phyloP scores from a whole-genome alignment of 257 asterid genomes.

The Capsicum baccatum region DNA sequence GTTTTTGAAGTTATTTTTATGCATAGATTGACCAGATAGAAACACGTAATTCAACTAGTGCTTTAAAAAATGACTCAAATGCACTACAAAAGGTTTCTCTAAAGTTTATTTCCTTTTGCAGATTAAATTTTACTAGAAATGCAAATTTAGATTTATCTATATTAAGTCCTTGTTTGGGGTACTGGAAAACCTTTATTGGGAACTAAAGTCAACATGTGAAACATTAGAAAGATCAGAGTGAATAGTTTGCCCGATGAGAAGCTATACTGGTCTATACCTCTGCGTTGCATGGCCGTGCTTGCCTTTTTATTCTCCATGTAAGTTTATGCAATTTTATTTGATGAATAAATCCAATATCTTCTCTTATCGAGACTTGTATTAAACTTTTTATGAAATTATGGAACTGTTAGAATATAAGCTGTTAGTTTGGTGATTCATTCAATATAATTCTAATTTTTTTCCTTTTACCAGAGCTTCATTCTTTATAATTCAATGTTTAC shows the following conservation, averaged over 20 bases:
- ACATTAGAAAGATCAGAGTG: neutral
- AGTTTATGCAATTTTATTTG: neutral
- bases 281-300: neutral
- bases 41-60: neutral
- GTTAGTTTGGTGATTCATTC: neutral
- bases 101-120: neutral
- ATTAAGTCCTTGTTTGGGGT: no score
- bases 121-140: neutral
- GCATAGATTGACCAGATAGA: neutral
- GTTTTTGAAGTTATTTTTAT: neutral
- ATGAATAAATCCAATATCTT: neutral
- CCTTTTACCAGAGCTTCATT: no score
- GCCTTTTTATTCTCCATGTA: neutral
- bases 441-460: no score
- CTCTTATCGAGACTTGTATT: no score
- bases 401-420: neutral
- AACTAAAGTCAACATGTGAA: neutral
- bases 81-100: neutral
- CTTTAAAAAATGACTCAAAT: neutral
- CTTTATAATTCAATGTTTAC: no score
- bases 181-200: no score
- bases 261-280: neutral
- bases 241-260: neutral
- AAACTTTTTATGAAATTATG: no score
- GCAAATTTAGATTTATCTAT: no score